Evolutionary conservation across 148 eudicot genomes (phyloP).

Genomic region (Amaranthus cruentus): DNA sequence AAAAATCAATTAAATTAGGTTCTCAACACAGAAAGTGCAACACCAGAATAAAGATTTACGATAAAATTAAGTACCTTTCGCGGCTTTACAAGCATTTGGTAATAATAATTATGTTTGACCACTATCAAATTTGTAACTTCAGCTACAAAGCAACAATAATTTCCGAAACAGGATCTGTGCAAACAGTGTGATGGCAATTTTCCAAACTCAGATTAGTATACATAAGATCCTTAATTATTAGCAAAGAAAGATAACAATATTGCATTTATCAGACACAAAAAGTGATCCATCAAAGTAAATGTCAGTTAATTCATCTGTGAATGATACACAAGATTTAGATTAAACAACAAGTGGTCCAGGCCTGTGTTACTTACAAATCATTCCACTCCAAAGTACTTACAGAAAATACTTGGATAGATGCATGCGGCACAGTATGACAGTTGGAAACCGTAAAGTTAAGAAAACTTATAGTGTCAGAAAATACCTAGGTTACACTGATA

Average conservation of each 20-base stretch:
- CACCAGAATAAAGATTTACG: neutral
- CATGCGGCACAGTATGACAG: no score
- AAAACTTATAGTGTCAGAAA: no score
- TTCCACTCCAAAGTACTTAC: neutral
- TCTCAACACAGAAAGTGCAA: neutral
- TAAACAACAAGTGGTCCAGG: neutral
- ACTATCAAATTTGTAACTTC: neutral
- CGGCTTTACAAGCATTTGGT: neutral
- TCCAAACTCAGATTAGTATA: neutral
- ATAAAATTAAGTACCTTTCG: constrained; percentile 1
- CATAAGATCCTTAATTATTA: neutral
- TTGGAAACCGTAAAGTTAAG: no score
- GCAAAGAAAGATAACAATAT: neutral
- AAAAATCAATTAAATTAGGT: neutral
- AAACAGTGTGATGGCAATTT: no score
- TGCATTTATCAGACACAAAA: neutral
- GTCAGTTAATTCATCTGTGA: no score
- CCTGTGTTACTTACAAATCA: neutral
- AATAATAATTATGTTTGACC: neutral
- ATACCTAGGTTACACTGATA: no score
- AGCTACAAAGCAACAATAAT: neutral
- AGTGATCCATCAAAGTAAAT: no score
- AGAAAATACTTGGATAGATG: no score
- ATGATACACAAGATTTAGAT: no score
- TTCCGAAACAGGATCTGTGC: no score